Base-by-base conservation (phyloP, 257 asterid genomes). In the Ballota nigra region DNA sequence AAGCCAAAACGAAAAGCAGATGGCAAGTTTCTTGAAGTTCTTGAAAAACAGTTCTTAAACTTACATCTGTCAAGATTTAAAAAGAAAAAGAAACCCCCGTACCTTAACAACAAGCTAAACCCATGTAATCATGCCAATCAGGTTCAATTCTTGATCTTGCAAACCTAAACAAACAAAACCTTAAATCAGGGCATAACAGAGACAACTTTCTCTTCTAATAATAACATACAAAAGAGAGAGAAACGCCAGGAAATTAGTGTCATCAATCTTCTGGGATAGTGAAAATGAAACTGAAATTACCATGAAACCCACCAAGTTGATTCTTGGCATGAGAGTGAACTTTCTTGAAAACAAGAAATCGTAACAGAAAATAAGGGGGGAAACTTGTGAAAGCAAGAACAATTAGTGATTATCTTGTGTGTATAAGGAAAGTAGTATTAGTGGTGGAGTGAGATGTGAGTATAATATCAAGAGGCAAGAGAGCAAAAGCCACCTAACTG, bases 401-500 rank as follows among this genome's bases (percentile, higher is more conserved):
- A 51, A 72, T 18, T 7, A 65, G 72, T 63, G 38, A 58, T 61
- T 55, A 68, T 15, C 55, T 43, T 66, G 33, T 61, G 53, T 33
- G 61, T 22, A 41, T 28, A 56, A 22, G 67, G 53, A 77, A 68
- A 71, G 73, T 58, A 57, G 9, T 19, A 40, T 29, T 4, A 62
- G 74, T 55, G 75, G 73, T 23, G 51, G 70, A 34, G 58, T 8
- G 71, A 63, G 62, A 78, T 41, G 60, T 8, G 62, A 20, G 5
- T 2, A 24, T 5, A 24, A 74, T 18, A 62, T n/a, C 28, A 62
- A 40, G 63, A 7, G 62, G 62, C 34, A 12, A 38, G 74, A 45
- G 69, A 57, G 66, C 19, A 18, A 65, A 41, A 33, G 76, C 47
- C 63, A 75, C 81, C 77, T 51, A 69, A 78, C 79, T 66, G 70